Evolutionary conservation across 192 early-diverging fungal species (phyloP).

Genomic region (Coemansia sp.): DNA sequence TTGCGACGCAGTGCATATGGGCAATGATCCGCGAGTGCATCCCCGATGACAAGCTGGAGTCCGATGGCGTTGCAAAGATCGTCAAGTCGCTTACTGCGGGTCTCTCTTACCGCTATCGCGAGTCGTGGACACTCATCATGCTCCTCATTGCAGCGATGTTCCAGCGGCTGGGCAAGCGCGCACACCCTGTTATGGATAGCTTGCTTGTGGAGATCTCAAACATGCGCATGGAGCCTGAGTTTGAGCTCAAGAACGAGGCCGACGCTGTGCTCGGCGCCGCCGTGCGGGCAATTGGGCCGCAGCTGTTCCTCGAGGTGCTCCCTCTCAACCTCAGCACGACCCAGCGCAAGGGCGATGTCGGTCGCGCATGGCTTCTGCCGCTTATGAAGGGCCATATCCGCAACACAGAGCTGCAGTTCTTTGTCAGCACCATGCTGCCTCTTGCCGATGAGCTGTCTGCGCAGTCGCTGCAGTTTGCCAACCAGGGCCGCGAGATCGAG

Average conservation of each 20-base stretch:
- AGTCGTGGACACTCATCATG: slow-evolving; percentile 83
- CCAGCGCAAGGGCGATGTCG: slow-evolving; percentile 39
- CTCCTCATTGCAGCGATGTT: slow-evolving; percentile 71
- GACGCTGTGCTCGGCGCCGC: slow-evolving; percentile 79
- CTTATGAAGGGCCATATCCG: slow-evolving; percentile 70
- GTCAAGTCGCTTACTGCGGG: slow-evolving; percentile 53
- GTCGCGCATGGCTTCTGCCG: slow-evolving; percentile 89
- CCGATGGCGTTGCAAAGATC: slow-evolving; percentile 54
- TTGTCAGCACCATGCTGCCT: slow-evolving; percentile 68
- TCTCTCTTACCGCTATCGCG: slow-evolving; percentile 73
- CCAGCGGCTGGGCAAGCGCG: slow-evolving; percentile 61
- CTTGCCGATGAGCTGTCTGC: slow-evolving; percentile 68
- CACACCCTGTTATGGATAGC: slow-evolving; percentile 57
- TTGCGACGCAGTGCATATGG: slow-evolving; percentile 67
- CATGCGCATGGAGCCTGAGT: slow-evolving; percentile 77
- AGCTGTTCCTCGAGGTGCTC: slow-evolving; percentile 65
- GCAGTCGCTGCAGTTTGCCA: slow-evolving; percentile 57
- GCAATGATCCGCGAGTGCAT: slow-evolving; percentile 70
- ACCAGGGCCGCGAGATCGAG: slow-evolving; percentile 61
- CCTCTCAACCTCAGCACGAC: slow-evolving; percentile 80
- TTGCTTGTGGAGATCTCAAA: slow-evolving; percentile 63
- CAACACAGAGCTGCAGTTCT: slow-evolving; percentile 71
- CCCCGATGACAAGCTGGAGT: slow-evolving; percentile 68
- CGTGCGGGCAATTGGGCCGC: slow-evolving; percentile 75
- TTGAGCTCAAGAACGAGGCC: slow-evolving; percentile 81